Evolutionary conservation across 371 early-diverging fungal genomes (phyloP), one percentile per base, ranked within the genome.

Genomic region (Lichtheimia corymbifera): DNA sequence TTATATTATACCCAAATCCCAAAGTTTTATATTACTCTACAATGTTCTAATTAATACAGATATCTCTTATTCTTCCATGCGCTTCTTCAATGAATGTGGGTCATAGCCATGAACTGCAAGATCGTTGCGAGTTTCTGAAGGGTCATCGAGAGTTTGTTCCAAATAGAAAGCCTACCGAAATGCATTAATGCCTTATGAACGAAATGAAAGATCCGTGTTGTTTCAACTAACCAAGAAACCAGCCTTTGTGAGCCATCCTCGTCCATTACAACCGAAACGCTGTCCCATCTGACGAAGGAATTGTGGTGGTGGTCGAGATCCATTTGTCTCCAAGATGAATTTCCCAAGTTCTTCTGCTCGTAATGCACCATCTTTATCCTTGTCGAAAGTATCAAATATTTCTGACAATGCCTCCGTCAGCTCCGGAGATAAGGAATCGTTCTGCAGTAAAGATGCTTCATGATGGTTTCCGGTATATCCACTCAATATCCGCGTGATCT

Each of bases 131-230:
- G 86, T 86, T 65, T 86, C 86, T n/a, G 76, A 71, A 4, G 80
- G 79, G 53, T 86, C 86, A 55, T 77, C 86, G 25, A 86, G 59
- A 0, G 86, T 83, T 63, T 86, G 86, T 50, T 86, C 84, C 56
- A 83, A 67, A 63, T 83, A 86, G 59, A 86, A 86, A 51, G 79
- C 82, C 76, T 76, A 50, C 47, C 22, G 17, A 47, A 47, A 47
- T 11, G 47, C 22, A 47, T 47, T 22, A 47, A 17, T 22, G 47
- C n/a, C 47, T 9, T 18, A 17, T 5, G 1, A 35, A 9, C 11
- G 35, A 6, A 2, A 35, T 9, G 35, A 11, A 11, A 5, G 9
- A 35, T 9, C 11, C 35, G 47, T 30, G 1, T 14, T n/a, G n/a
- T n/a, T n/a, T n/a, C 18, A 25, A 24, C 53, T 60, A 62, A 76